Conservation (phyloP, 2,329 filamentous ascomycete species). For the Zymoseptoria passerinii region DNA sequence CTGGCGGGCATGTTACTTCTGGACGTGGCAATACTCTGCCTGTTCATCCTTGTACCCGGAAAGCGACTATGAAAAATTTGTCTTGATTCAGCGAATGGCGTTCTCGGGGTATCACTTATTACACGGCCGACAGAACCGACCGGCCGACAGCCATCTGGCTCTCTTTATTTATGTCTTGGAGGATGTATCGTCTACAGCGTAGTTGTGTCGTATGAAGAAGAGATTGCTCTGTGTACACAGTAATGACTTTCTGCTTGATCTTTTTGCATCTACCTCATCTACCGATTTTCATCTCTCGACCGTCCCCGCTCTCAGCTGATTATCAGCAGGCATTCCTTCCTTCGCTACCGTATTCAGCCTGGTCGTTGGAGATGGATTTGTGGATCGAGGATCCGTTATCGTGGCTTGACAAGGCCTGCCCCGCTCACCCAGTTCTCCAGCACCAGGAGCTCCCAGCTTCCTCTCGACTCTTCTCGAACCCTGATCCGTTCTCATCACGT, state of each 20-base stretch:
- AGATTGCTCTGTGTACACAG: background rate
- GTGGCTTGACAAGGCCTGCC: background rate
- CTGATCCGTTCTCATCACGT: slow-evolving; percentile 3
- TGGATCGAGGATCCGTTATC: background rate
- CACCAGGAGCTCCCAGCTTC: background rate
- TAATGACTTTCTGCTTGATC: background rate
- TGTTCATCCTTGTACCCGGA: slow-evolving; percentile 94
- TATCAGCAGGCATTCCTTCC: background rate
- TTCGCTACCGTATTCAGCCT: background rate
- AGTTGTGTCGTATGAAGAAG: background rate
- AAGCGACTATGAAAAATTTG: slow-evolving; percentile 54
- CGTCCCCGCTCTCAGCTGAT: background rate
- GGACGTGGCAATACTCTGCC: slow-evolving; percentile 70
- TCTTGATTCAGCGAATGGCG: background rate
- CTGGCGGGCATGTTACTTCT: slow-evolving; percentile 66
- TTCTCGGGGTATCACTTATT: slow-evolving; percentile 2
- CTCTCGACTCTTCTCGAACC: background rate
- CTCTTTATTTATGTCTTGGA: background rate
- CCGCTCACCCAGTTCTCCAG: background rate
- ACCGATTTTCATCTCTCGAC: background rate
- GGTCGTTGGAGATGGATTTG: background rate
- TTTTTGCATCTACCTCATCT: background rate
- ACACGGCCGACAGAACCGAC: slow-evolving; percentile 6
- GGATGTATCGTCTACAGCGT: background rate
- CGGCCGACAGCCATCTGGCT: background rate